A percentile compares a stretch with the other conserved stretches of the same genome.
Evolutionary conservation across 805 yeast genomes (phyloP).

Genomic region (Kodamaea neixiangensis): DNA sequence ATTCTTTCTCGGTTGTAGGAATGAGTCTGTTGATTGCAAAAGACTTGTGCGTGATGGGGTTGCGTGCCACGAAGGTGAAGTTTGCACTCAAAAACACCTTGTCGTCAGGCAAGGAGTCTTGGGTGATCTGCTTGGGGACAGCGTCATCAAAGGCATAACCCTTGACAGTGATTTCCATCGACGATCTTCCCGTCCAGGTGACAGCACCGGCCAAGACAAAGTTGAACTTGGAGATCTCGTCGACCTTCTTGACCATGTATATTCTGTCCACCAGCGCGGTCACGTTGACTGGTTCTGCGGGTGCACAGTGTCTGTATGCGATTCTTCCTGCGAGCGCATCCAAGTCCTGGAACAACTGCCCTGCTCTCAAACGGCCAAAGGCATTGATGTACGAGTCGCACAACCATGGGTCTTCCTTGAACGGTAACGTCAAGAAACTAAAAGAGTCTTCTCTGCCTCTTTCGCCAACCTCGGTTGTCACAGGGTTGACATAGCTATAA

Average conservation of each 20-base stretch:
- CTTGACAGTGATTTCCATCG: conserved; percentile 91
- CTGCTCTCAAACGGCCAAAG: conserved; percentile 87
- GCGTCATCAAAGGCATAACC: conserved; percentile 74
- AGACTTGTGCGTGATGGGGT: conserved; percentile 88
- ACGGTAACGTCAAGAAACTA: conserved; percentile 69
- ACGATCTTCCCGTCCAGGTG: conserved; percentile 91
- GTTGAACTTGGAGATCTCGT: conserved; percentile 71
- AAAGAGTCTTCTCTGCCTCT: conserved; percentile 79
- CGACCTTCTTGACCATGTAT: conserved; percentile 81
- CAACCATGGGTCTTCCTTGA: conserved; percentile 78
- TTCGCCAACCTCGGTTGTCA: conserved; percentile 68
- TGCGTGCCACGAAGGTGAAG: conserved; percentile 94
- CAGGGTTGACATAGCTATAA: conserved; percentile 70
- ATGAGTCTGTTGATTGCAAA: conserved; percentile 81
- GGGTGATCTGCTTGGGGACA: conserved; percentile 54
- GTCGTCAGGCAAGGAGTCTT: conserved; percentile 58
- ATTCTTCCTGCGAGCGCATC: conserved; percentile 94
- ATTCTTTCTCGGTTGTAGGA: conserved; percentile 73
- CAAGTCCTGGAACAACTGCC: conserved; percentile 90
- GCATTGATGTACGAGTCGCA: conserved; percentile 89
- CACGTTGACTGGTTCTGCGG: conserved; percentile 93
- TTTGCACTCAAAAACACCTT: conserved; percentile 84
- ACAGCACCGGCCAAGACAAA: conserved; percentile 88
- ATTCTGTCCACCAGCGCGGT: conserved; percentile 94
- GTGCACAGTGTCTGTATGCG: conserved; percentile 90